phyloP scores from a whole-genome alignment of 2,329 filamentous ascomycete genomes.

The Geoglossum cookeanum region DNA sequence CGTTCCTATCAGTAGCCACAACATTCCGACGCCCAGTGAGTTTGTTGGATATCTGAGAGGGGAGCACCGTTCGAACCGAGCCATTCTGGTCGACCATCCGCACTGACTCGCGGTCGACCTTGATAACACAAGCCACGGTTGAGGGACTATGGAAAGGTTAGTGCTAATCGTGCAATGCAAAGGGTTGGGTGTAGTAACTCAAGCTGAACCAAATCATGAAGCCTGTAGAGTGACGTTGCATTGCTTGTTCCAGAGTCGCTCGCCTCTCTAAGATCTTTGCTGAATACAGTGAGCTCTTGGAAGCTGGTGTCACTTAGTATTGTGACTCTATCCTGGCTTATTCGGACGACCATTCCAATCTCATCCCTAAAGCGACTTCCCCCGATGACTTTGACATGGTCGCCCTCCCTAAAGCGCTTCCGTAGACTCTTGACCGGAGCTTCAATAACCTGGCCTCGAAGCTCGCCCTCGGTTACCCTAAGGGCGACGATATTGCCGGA shows the following conservation, averaged over 20 bases:
- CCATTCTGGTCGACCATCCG: slow-evolving; percentile 83
- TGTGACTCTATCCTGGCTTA: slow-evolving; percentile 80
- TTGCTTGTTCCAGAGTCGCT: slow-evolving; percentile 79
- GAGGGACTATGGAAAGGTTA: slow-evolving; percentile 34
- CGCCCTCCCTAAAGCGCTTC: slow-evolving; percentile 81
- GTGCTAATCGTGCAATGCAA: background rate
- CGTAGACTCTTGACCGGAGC: slow-evolving; percentile 81
- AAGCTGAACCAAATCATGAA: slow-evolving; percentile 87
- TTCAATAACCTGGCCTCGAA: slow-evolving; percentile 71
- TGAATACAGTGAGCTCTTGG: slow-evolving; percentile 91
- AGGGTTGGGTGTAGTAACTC: slow-evolving; percentile 34
- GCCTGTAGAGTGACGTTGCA: slow-evolving; percentile 64
- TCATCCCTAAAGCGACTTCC: slow-evolving; percentile 89
- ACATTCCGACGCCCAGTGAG: slow-evolving; percentile 64
- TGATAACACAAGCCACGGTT: slow-evolving; percentile 83
- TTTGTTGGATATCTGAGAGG: slow-evolving; percentile 81
- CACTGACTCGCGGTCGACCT: slow-evolving; percentile 84
- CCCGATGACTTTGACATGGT: slow-evolving; percentile 97
- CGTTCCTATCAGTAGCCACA: slow-evolving; percentile 81
- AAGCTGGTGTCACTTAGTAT: slow-evolving; percentile 84
- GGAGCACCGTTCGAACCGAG: slow-evolving; percentile 61
- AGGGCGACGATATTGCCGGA: slow-evolving; percentile 86
- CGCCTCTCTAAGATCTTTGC: slow-evolving; percentile 85
- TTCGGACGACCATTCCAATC: slow-evolving; percentile 90
- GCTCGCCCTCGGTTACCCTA: slow-evolving; percentile 61